Conservation (phyloP, 2,329 filamentous ascomycete genomes). For the Penicillium sclerotiorum region DNA sequence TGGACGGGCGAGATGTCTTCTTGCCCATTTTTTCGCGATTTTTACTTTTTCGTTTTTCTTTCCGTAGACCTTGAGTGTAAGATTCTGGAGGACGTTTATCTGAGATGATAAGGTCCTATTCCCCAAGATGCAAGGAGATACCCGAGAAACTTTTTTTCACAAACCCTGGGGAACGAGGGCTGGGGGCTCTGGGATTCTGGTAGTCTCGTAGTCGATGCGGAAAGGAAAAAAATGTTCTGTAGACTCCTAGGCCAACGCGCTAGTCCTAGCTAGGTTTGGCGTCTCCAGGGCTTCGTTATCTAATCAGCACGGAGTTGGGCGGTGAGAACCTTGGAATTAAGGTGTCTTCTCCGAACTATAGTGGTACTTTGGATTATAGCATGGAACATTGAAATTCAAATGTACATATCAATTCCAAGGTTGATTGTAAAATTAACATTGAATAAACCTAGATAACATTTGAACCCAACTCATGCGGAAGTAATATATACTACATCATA, state of each 20-base stretch:
- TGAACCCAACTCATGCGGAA: too few species aligned
- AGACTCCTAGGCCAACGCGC: conserved; percentile 33
- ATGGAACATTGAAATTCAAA: too few species aligned
- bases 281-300: conserved; percentile 30
- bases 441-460: too few species aligned
- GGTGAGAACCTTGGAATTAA: too few species aligned
- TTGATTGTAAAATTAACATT: too few species aligned
- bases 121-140: conserved; percentile 7
- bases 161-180: conserved; percentile 19
- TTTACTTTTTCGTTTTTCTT: conserved; percentile 24
- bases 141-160: conserved; percentile 16
- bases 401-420: too few species aligned
- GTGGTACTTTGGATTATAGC: too few species aligned
- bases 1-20: conserved; percentile 46
- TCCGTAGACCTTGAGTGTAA: not conserved
- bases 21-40: conserved; percentile 52
- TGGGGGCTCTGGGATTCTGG: conserved; percentile 31
- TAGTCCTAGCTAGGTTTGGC: conserved; percentile 36
- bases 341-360: too few species aligned
- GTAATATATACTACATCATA: too few species aligned
- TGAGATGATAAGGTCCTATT: not conserved
- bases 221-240: conserved; percentile 49
- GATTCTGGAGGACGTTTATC: not conserved
- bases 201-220: conserved; percentile 31
- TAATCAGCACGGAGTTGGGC: conserved; percentile 27